Evolutionary conservation across 495 filamentous ascomycete species (phyloP).

Genomic region (Penicillium steckii): DNA sequence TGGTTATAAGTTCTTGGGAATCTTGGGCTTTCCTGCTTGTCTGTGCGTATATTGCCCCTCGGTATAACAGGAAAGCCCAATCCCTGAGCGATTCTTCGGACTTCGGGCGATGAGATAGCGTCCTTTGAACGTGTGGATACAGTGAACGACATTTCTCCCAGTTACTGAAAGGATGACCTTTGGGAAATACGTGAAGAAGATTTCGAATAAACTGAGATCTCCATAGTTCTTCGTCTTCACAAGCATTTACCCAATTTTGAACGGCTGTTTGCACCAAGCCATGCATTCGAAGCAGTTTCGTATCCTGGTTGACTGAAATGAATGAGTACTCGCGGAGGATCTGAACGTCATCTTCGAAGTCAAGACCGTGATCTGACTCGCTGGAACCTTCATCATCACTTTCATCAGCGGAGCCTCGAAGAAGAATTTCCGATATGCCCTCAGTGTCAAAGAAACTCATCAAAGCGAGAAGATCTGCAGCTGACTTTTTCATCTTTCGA

Average conservation of each 20-base stretch:
- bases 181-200: slow-evolving; percentile 4
- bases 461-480: slow-evolving; percentile 15
- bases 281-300: slow-evolving; percentile 4
- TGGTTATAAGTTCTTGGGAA: too few relatives aligned
- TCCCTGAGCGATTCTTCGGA: not conserved
- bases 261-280: slow-evolving; percentile 7
- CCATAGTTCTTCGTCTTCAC: slow-evolving; percentile 33
- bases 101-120: slow-evolving; percentile 4
- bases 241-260: slow-evolving; percentile 1
- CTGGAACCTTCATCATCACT: not conserved
- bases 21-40: not conserved
- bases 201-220: not conserved
- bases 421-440: slow-evolving; percentile 9
- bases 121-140: slow-evolving; percentile 5
- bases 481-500: slow-evolving; percentile 12
- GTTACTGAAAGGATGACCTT: not conserved
- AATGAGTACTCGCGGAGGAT: slow-evolving; percentile 7
- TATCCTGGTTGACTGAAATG: not conserved
- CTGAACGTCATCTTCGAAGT: slow-evolving; percentile 9
- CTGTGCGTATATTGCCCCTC: not conserved
- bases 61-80: slow-evolving; percentile 6
- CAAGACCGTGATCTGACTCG: not conserved
- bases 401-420: not conserved
- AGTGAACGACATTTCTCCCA: slow-evolving; percentile 5
- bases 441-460: slow-evolving; percentile 25